phyloP scores from a whole-genome alignment of 495 filamentous ascomycete genomes.

The Neurospora sp. region DNA sequence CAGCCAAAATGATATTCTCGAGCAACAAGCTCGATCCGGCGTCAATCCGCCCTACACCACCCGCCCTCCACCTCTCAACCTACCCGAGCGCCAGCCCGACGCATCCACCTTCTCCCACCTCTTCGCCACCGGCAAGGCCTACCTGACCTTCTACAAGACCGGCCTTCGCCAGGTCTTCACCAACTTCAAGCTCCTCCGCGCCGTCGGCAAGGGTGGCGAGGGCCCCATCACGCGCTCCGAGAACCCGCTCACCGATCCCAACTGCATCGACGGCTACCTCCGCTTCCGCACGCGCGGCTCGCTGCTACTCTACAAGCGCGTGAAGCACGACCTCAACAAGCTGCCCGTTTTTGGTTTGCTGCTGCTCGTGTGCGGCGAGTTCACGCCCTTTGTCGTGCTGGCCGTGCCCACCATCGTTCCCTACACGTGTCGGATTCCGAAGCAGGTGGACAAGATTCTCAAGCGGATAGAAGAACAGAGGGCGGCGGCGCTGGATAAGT shows the following conservation, averaged over 20 bases:
- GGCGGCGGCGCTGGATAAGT: constrained; percentile 16
- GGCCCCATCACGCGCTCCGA: constrained; percentile 5
- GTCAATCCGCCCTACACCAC: constrained; percentile 52
- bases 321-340: constrained; percentile 55
- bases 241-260: constrained; percentile 10
- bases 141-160: constrained; percentile 75
- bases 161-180: constrained; percentile 59
- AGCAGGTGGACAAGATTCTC: constrained; percentile 53
- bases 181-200: constrained; percentile 48
- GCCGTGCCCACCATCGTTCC: constrained; percentile 64
- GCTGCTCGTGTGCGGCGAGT: constrained; percentile 69
- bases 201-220: constrained; percentile 6
- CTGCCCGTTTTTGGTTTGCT: constrained; percentile 67
- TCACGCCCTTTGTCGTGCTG: constrained; percentile 65
- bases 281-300: constrained; percentile 10
- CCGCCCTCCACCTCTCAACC: constrained; percentile 45
- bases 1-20: background rate
- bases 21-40: constrained; percentile 6
- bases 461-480: constrained; percentile 36
- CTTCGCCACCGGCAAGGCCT: constrained; percentile 44
- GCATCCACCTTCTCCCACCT: constrained; percentile 35
- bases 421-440: constrained; percentile 68
- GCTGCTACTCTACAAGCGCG: constrained; percentile 25
- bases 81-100: constrained; percentile 33
- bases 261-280: constrained; percentile 1